These are phyloP conservation scores for Collybiopsis confluens DNA, from an alignment of 768 basidiomycete genomes.

Conservation along the genomic window DNA sequence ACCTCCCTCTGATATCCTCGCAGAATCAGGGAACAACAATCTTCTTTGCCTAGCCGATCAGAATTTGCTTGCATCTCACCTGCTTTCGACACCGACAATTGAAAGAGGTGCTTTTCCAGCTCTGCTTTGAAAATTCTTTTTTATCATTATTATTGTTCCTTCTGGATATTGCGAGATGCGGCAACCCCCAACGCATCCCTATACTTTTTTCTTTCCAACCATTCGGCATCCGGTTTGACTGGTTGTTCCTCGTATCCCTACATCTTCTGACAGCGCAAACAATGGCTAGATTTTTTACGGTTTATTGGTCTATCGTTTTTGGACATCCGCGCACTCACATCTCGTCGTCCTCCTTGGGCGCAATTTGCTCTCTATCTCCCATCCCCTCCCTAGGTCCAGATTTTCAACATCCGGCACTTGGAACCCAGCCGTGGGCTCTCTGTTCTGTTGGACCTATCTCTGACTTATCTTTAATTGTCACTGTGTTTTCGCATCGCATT, in stretches of 20 bases:
- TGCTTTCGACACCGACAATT: slow-evolving; percentile 6
- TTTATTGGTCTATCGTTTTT: slow-evolving; percentile 3
- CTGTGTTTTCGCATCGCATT: slow-evolving; percentile 6
- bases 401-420: no score
- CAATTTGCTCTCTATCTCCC: background rate
- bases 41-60: slow-evolving; percentile 4
- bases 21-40: background rate
- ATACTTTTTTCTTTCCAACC: background rate
- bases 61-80: slow-evolving; percentile 7
- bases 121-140: slow-evolving; percentile 7
- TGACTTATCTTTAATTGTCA: background rate
- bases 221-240: slow-evolving; percentile 4
- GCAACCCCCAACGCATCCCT: slow-evolving; percentile 5
- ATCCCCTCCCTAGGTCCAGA: background rate
- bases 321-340: slow-evolving; percentile 6
- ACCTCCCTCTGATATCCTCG: background rate
- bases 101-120: slow-evolving; percentile 10
- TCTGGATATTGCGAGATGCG: slow-evolving; percentile 9
- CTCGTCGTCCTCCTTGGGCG: background rate
- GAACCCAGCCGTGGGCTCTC: no score
- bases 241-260: background rate
- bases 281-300: background rate
- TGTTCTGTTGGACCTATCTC: background rate
- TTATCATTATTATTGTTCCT: slow-evolving; percentile 8
- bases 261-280: background rate